phyloP scores from a whole-genome alignment of 176 grass and related monocot genomes.

The Olyra latifolia region DNA sequence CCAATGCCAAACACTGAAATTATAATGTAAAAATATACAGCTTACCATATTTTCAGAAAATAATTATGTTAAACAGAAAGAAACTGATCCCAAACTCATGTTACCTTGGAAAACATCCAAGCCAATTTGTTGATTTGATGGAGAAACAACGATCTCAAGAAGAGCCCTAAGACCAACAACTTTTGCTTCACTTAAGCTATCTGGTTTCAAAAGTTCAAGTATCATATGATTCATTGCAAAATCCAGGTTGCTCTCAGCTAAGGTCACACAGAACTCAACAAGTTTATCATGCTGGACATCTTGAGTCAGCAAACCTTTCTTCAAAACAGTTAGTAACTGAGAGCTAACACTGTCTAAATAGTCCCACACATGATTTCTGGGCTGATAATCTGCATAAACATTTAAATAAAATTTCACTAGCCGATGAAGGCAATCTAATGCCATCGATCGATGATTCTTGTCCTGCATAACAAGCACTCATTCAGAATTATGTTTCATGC shows the following conservation, averaged over 20 bases:
- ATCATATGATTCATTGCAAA: slow-evolving; percentile 99
- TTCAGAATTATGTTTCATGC: slow-evolving; percentile 34
- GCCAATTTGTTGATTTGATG: slow-evolving; percentile 77
- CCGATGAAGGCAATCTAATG: slow-evolving; percentile 94
- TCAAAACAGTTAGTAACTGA: slow-evolving; percentile 83
- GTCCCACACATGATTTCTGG: slow-evolving; percentile 86
- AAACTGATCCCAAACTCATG: slow-evolving; percentile 10
- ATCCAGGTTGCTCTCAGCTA: slow-evolving; percentile 85
- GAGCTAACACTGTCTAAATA: slow-evolving; percentile 95
- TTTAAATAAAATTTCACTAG: slow-evolving; percentile 98
- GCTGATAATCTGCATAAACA: slow-evolving; percentile 80
- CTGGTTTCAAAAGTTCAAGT: slow-evolving; percentile 87
- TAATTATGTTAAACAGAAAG: slow-evolving; percentile 13
- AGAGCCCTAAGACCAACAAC: slow-evolving; percentile 93
- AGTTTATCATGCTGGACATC: slow-evolving; percentile 98
- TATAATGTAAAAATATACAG: slow-evolving; percentile 17
- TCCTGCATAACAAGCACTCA: slow-evolving; percentile 57
- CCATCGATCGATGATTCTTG: slow-evolving; percentile 98
- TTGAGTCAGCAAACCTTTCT: slow-evolving; percentile 92
- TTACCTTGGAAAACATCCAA: slow-evolving; percentile 86
- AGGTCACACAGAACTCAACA: slow-evolving; percentile 95
- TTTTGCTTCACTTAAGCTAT: slow-evolving; percentile 95
- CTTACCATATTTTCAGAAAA: slow-evolving; percentile 16
- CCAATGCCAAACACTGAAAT: slow-evolving; percentile 66
- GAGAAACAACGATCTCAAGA: slow-evolving; percentile 88